Evolutionary conservation across 75 land plant species (phyloP).

Genomic region (Larix kaempferi): DNA sequence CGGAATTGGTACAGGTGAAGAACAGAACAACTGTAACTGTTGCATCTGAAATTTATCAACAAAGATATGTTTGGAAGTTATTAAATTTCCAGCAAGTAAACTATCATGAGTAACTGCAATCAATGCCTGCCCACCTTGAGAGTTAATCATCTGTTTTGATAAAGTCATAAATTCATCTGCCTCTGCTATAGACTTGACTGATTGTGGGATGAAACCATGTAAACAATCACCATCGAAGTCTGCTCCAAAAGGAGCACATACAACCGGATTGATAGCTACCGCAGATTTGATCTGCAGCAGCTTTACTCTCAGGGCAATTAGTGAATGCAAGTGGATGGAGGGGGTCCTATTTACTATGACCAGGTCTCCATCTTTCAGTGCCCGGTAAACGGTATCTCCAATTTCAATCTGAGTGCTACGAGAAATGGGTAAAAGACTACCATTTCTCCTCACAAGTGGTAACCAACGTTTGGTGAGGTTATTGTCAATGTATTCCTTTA

Average conservation of each 20-base stretch:
- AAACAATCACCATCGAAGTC: conserved; percentile 96
- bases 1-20: conserved; percentile 27
- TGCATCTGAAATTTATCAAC: conserved; percentile 59
- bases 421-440: conserved; percentile 5
- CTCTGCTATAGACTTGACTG: conserved; percentile 60
- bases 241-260: conserved; percentile 72
- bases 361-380: conserved; percentile 72
- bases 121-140: conserved; percentile 70
- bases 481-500: conserved; percentile 12
- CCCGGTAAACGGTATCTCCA: conserved; percentile 64
- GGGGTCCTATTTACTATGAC: conserved; percentile 79
- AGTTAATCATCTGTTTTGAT: conserved; percentile 49
- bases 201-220: conserved; percentile 80
- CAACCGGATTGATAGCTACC: conserved; percentile 67
- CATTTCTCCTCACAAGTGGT: conserved; percentile 27
- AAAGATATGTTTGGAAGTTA: conserved; percentile 33
- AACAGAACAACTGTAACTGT: conserved; percentile 68
- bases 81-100: conserved; percentile 60
- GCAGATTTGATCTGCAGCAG: conserved; percentile 38
- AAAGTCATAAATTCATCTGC: conserved; percentile 62
- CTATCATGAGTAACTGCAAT: conserved; percentile 83
- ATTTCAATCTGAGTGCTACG: conserved; percentile 25
- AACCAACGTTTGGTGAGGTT: background rate
- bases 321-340: conserved; percentile 80
- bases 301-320: conserved; percentile 63